Base-by-base conservation (phyloP, 31 red algal species). In the Porphyra umbilicalis region DNA sequence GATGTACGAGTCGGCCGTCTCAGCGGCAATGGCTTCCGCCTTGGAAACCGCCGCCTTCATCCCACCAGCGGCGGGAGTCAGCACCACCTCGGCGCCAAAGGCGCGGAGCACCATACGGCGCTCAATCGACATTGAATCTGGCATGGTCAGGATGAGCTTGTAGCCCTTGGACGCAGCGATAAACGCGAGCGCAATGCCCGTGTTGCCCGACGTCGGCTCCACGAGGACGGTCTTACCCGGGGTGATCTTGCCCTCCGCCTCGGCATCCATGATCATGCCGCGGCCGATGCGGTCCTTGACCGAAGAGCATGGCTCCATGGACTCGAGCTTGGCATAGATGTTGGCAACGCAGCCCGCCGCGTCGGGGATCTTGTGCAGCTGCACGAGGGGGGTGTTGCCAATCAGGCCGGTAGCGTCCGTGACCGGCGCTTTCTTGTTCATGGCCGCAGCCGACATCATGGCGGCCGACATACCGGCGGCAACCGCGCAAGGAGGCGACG, bases 171-270 rank as follows among this genome's bases (percentile, higher is more conserved):
- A 87, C 29, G 90, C 90, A 6, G 94, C 94, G 76, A 96, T 82
- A 87, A 92, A 96, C 33, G 94, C 94, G 32, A 96, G 88, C 0
- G 90, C 94, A 76, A 96, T 96, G 15, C 94, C 94, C 4, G 94
- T 96, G 77, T 96, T 96, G 79, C 94, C 94, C 1, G 94, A 96
- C 68, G 94, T 96, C 3, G 94, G 94, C 80, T 96, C 94, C 34
- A 96, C 85, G 44, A 94, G 79, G 36, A 92, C 86, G 14, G 90
- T 96, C 76, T 89, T 89, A 5, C 94, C 94, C 0, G 94, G 83
- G 32, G 78, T 75, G 37, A 96, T 92, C 31, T 89, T 57, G 9
- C 94, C 94, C 13, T 57, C 89, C 35, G 76, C 81, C 79, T 96
- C 94, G 31, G 94, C 94, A 42, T 83, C 83, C 37, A 89, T 38